Evolutionary conservation across 1,284 basidiomycete genomes (phyloP), one percentile per base, ranked within the genome.

Genomic region (Sphaerobolus stellatus): DNA sequence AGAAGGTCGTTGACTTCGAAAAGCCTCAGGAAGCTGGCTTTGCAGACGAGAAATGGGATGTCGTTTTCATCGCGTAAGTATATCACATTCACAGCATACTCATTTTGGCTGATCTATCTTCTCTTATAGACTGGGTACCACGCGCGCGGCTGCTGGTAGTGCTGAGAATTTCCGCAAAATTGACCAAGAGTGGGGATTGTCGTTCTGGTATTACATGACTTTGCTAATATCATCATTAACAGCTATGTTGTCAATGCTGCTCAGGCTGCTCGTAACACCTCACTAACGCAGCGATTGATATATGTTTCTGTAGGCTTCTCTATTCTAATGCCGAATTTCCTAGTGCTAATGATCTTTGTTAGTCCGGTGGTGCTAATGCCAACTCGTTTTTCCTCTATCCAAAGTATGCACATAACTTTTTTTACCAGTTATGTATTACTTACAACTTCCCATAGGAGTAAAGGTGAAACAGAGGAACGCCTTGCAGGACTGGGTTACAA

Each of bases 221-320:
- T 46, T 29, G 14, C 24, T 33, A 24, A 31, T 31, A 25, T 25
- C 5, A 30, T 27, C 20, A 47, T 44, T 33, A 14, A 33, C n/a
- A 87, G 86, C 64, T 90, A 90, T 64, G 88, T 91, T 20, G 63
- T 92, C 34, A 81, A 82, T 45, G 82, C 84, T 7, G 89, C 87
- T 7, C 73, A 77, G 46, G 83, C 80, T 13, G 86, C 88, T 2
- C 82, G 78, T 60, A 75, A 76, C 54, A 67, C 76, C 8, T 40
- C 57, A 5, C 68, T 72, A 44, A 58, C 69, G 3, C 86, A 90
- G 59, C 77, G 80, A 1, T 58, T 91, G 9, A 74, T 92, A 9
- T 92, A 92, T 65, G 67, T 86, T 54, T 91, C 88, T 2, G 86
- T 86, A 54, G 44, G 76, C 67, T 20, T 31, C 59, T 61, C 46